Base-by-base conservation (phyloP, 2,329 filamentous ascomycete species). In the Beauveria sp. region DNA sequence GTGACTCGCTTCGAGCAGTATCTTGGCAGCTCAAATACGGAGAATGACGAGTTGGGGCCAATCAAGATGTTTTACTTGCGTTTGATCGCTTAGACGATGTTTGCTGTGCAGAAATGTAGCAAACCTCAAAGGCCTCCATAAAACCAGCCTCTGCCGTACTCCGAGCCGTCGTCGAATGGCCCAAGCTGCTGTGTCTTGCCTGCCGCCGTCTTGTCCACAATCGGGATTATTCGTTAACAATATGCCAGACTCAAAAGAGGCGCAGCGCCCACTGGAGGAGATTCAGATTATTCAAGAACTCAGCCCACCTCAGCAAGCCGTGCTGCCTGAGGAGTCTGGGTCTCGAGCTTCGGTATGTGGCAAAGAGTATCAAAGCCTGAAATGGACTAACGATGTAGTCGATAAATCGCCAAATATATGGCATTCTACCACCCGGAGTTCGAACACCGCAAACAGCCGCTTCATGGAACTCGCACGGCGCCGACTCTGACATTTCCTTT, bases 401-500 rank as follows among this genome's bases (percentile, higher is more conserved):
- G 1, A 63, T 75, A 1, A 70, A 70, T 22, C 67, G 70, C 22
- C 69, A 67, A 2, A 72, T 73, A 62, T 70, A 71, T 16, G 69
- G 68, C 5, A 68, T 67, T 54, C 66, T 75, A 8, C 70, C 67
- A 0, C 70, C 71, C 0, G 72, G 70, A 12, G 66, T 66, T 2
- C 71, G 70, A 30, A 72, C 71, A 1, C 72, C 73, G 1, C 65
- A 68, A 5, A 71, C 71, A 1, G 68, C 71, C 10, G 65, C 62
- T 2, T 74, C 72, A 7, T 73, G 70, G 69, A 67, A 69, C 6
- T 72, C 72, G 20, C 67, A 71, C 4, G 69, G 70, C 28, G 65
- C 67, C 58, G 69, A 74, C 53, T 74, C 73, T 14, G 72, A 67
- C 61, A 65, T 67, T 6, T 75, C 74, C 1, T 74, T 75, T 50